Evolutionary conservation across 768 basidiomycete species (phyloP).

Genomic region (Amanita thiersii): DNA sequence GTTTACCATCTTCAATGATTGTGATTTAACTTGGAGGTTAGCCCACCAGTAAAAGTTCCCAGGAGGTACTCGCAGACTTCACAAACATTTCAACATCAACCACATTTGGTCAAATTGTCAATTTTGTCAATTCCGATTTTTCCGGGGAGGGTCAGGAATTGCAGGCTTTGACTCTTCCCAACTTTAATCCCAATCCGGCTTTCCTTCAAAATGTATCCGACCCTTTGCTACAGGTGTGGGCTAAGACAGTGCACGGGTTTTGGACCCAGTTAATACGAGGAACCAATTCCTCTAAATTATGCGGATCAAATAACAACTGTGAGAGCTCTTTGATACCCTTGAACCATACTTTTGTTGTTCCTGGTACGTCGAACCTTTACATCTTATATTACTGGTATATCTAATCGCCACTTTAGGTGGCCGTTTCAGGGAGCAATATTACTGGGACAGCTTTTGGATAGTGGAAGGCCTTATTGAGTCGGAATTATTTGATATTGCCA

Average conservation of each 20-base stretch:
- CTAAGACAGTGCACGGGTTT: conserved; percentile 74
- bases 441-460: conserved; percentile 77
- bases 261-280: conserved; percentile 75
- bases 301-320: conserved; percentile 48
- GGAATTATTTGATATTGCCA: conserved; percentile 62
- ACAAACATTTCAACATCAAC: conserved; percentile 33
- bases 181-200: conserved; percentile 54
- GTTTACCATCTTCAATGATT: neutral
- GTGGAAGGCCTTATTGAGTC: conserved; percentile 80
- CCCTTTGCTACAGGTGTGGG: conserved; percentile 60
- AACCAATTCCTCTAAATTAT: conserved; percentile 66
- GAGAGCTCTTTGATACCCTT: conserved; percentile 84
- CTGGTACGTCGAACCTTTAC: conserved; percentile 44
- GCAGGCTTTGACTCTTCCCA: conserved; percentile 46
- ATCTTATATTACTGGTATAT: neutral
- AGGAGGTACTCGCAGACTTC: conserved; percentile 67
- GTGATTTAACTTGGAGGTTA: conserved; percentile 20
- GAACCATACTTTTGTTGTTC: conserved; percentile 87
- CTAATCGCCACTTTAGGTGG: conserved; percentile 25
- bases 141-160: conserved; percentile 83
- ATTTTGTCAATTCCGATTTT: conserved; percentile 71
- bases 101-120: conserved; percentile 58
- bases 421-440: conserved; percentile 81
- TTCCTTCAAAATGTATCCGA: conserved; percentile 69
- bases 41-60: conserved; percentile 64